phyloP scores from a whole-genome alignment of 129 eudicot species.

The Sambucus nigra region DNA sequence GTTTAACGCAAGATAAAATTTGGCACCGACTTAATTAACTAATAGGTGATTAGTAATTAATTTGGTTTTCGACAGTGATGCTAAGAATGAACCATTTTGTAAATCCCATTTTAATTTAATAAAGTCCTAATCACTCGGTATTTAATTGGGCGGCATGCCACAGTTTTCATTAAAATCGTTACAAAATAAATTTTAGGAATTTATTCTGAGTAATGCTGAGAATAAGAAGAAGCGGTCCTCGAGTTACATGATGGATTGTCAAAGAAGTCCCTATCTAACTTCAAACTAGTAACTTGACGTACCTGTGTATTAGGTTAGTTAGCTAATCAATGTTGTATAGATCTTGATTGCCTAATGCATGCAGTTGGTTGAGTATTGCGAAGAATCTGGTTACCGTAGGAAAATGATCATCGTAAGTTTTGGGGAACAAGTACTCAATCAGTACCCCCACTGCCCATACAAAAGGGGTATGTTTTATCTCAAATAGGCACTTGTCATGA shows the following conservation, averaged over 20 bases:
- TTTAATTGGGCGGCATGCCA: too few relatives aligned
- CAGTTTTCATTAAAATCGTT: not conserved
- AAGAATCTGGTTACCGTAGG: conserved; percentile 80
- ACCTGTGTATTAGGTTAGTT: conserved; percentile 7
- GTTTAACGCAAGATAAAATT: too few relatives aligned
- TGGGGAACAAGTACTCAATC: conserved; percentile 79
- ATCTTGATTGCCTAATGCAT: conserved; percentile 14
- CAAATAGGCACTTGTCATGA: too few relatives aligned
- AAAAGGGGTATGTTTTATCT: too few relatives aligned
- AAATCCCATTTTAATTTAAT: too few relatives aligned
- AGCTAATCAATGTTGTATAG: not conserved
- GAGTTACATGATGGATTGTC: conserved; percentile 40
- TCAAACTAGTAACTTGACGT: conserved; percentile 41
- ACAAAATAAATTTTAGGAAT: conserved; percentile 43
- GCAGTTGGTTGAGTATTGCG: conserved; percentile 91
- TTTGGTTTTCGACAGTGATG: too few relatives aligned
- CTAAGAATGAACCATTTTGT: too few relatives aligned
- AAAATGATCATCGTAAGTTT: conserved; percentile 72
- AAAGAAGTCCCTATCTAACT: conserved; percentile 65
- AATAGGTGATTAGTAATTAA: too few relatives aligned
- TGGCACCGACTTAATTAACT: too few relatives aligned
- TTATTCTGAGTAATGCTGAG: conserved; percentile 54
- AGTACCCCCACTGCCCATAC: too few relatives aligned
- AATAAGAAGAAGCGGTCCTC: conserved; percentile 60
- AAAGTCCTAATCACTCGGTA: too few relatives aligned